Base-by-base conservation (phyloP, 345 rosid species). In the Durio zibethinus region DNA sequence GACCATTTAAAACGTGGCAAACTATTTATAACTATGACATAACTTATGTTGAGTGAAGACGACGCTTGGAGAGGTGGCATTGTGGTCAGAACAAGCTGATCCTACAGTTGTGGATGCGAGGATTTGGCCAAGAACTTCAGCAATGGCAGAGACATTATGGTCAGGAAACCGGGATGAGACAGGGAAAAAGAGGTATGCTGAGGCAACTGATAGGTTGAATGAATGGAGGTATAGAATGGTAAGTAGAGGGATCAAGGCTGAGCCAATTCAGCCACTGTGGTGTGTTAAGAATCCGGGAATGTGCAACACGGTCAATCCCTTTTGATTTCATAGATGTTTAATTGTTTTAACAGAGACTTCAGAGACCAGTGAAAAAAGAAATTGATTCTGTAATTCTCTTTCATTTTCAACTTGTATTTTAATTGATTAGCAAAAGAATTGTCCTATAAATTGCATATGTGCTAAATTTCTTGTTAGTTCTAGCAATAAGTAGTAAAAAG, bases 21-120 rank as follows among this genome's bases (percentile, higher is more conserved):
- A 86, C 66, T 5, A 90, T 93, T 45, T 93, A 95, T 77, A 86
- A 95, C 79, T 91, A 95, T 74, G 97, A 93, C 68, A 90, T 90
- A 74, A 88, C 93, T 0, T 71, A 88, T 64, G 94, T 80, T 93
- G 83, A 83, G 83, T 16, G 81, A 85, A 76, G 96, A 88, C 66
- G 96, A 95, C 82, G 87, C 89, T 27, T 36, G 97, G 97, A 47
- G 99, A 93, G 77, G 98, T 93, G 59, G 97, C 93, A 18, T 80
- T 93, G 66, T 95, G 96, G 98, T 95, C 98, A n/a, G 99, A 93
- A 82, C 97, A 95, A 82, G 91, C 95, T 20, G 94, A 91, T 29
- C 83, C 93, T 0, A 81, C 87, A 0, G 92, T 90, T 75, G 57
- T 95, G 75, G 98, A 95, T 52, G 45, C 82, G 42, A 77, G 89